Evolutionary conservation across 805 yeast genomes (phyloP).

Genomic region (Kazachstania kunashirensis): DNA sequence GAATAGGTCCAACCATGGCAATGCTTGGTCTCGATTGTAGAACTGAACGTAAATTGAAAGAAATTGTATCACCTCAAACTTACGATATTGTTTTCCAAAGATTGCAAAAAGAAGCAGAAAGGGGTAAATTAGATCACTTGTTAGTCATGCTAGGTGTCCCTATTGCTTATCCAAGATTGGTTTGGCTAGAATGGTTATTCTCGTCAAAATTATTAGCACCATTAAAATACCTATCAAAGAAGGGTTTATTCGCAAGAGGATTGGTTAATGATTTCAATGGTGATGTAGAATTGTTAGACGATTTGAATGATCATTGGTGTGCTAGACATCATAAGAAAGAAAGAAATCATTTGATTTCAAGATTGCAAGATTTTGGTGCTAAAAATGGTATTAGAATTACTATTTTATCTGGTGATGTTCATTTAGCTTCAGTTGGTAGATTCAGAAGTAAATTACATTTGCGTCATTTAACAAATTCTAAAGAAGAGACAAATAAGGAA

Average conservation of each 20-base stretch:
- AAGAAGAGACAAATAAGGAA: slow-evolving; percentile 31
- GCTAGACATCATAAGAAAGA: slow-evolving; percentile 77
- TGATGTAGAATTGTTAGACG: slow-evolving; percentile 81
- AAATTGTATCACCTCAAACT: slow-evolving; percentile 44
- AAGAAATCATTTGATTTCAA: slow-evolving; percentile 58
- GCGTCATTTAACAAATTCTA: slow-evolving; percentile 32
- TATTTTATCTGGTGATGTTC: slow-evolving; percentile 88
- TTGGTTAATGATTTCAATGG: slow-evolving; percentile 90
- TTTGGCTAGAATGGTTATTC: slow-evolving; percentile 76
- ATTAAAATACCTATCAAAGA: slow-evolving; percentile 46
- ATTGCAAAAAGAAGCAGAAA: slow-evolving; percentile 42
- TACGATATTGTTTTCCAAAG: slow-evolving; percentile 57
- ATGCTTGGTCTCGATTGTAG: slow-evolving; percentile 85
- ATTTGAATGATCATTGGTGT: slow-evolving; percentile 95
- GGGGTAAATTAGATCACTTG: slow-evolving; percentile 58
- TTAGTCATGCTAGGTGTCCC: slow-evolving; percentile 88
- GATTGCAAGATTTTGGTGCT: slow-evolving; percentile 58
- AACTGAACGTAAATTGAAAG: slow-evolving; percentile 66
- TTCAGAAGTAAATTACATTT: slow-evolving; percentile 48
- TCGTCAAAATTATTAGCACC: slow-evolving; percentile 56
- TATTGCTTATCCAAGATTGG: slow-evolving; percentile 86
- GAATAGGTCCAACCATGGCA: slow-evolving; percentile 65
- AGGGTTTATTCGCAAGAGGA: slow-evolving; percentile 57
- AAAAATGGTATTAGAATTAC: slow-evolving; percentile 62
- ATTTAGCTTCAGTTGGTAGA: slow-evolving; percentile 75